A percentile compares a stretch with the other conserved stretches of the same genome.
These are phyloP conservation scores for Xylariaceae sp. DNA, from an alignment of 2,329 filamentous ascomycete species.

Conservation along the genomic window DNA sequence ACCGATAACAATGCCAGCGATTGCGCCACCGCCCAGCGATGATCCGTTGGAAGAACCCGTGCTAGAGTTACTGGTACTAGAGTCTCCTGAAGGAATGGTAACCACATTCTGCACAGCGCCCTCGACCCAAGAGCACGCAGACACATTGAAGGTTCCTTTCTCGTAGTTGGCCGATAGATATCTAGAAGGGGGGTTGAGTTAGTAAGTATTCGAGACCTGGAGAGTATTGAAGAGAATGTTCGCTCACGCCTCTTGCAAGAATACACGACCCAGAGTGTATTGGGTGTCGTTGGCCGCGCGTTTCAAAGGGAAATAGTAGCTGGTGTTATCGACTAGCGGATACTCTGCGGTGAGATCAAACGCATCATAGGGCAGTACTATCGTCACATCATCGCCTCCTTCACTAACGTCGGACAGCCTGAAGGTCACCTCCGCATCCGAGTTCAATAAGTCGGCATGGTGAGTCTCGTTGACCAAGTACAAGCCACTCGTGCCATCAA, in stretches of 20 bases:
- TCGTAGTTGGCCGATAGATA: constrained; percentile 37
- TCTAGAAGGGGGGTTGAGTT: constrained; percentile 15
- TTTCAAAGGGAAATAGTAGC: constrained; percentile 31
- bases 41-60: constrained; percentile 1
- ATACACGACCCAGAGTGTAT: constrained; percentile 31
- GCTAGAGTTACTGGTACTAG: constrained; percentile 1
- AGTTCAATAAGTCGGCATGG: constrained; percentile 22
- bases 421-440: constrained; percentile 30
- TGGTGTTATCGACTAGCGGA: constrained; percentile 26
- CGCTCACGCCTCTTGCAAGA: constrained; percentile 32
- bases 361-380: constrained; percentile 28
- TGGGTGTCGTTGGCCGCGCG: constrained; percentile 29
- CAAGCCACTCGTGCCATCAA: constrained; percentile 24
- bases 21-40: constrained; percentile 15
- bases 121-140: constrained; percentile 30
- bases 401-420: constrained; percentile 28
- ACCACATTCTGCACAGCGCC: constrained; percentile 29
- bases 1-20: constrained; percentile 22
- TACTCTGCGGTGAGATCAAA: constrained; percentile 28
- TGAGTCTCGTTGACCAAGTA: constrained; percentile 34
- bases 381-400: constrained; percentile 27
- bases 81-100: constrained; percentile 19
- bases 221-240: background rate
- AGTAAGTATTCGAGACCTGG: background rate
- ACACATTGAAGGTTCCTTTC: constrained; percentile 35